Base-by-base conservation (phyloP, 1,284 basidiomycete genomes). In the Abortiporus biennis region DNA sequence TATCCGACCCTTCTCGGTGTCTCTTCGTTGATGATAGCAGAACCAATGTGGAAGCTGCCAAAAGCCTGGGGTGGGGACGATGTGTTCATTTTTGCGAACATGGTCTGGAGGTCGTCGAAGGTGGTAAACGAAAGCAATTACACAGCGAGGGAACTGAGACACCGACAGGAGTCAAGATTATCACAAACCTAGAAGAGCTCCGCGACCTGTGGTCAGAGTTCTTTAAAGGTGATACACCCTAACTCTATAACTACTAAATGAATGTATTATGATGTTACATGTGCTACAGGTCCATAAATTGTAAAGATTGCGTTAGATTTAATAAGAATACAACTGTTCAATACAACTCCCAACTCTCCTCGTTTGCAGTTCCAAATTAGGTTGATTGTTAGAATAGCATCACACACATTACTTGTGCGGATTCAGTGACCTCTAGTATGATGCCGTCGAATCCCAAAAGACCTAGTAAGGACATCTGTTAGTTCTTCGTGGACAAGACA, bases 381-480 rank as follows among this genome's bases (percentile, higher is more conserved):
- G 27, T 29, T 9, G 27, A 8, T n/a, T 9, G 27, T 74, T 58
- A 86, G 60, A 86, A 86, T 35, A 90, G 58, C 53, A 72, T 82
- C n/a, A 88, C 76, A 16, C 80, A 68, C 15, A 82, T 74, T 17
- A 89, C 80, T 53, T 86, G 86, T 1, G 83, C 87, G 15, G 78
- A 74, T 48, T 84, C 80, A 13, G 85, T 80, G 21, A 87, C 85
- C 54, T 92, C 88, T 25, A 92, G 63, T 31, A 92, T 79, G 36
- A 91, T 73, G 5, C 91, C 90, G 44, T 90, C 80, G 51, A 89
- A 89, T 15, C 88, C 89, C 42, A 87, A 68, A 22, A 92, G 56
- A 42, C 72, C 85, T 85, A 48, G 27, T 23, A 48, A 6, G 23
- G 21, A 15, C 6, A 12, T 16, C 3, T 25, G 21, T 36, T 29